Evolutionary conservation across 805 yeast genomes (phyloP).

Genomic region (Cyberlindnera japonica): DNA sequence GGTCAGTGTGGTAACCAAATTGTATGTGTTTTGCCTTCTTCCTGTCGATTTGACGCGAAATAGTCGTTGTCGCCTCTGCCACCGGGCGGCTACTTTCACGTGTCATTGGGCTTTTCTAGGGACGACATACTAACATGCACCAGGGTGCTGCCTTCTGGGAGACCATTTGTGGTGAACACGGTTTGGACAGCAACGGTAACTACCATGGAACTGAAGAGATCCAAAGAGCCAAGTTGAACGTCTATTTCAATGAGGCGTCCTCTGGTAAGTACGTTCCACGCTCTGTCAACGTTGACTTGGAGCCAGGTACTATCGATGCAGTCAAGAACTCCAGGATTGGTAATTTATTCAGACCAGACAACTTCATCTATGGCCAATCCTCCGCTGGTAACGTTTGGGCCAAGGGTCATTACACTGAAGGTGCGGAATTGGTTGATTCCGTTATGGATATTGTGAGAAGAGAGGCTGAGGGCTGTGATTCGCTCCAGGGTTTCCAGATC

Average conservation of each 20-base stretch:
- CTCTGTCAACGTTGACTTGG: slow-evolving; percentile 94
- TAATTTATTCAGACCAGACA: slow-evolving; percentile 96
- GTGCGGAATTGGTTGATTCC: slow-evolving; percentile 92
- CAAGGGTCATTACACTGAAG: slow-evolving; percentile 97
- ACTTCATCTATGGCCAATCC: slow-evolving; percentile 93
- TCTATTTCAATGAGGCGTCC: slow-evolving; percentile 94
- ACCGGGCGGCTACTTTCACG: no score
- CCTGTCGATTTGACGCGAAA: slow-evolving; percentile 2
- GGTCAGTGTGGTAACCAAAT: slow-evolving; percentile 99
- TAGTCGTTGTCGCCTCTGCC: no score
- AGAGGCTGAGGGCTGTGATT: slow-evolving; percentile 95
- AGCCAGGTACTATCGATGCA: slow-evolving; percentile 96
- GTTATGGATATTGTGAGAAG: slow-evolving; percentile 93
- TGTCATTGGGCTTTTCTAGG: neutral
- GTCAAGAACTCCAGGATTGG: slow-evolving; percentile 91
- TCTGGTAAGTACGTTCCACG: slow-evolving; percentile 97
- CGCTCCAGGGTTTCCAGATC: slow-evolving; percentile 94
- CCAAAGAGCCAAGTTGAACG: slow-evolving; percentile 87
- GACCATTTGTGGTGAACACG: slow-evolving; percentile 86
- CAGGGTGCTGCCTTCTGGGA: slow-evolving; percentile 94
- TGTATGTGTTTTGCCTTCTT: slow-evolving; percentile 40
- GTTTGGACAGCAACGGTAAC: slow-evolving; percentile 70
- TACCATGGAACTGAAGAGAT: slow-evolving; percentile 58
- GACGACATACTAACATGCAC: slow-evolving; percentile 7
- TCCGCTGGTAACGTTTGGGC: slow-evolving; percentile 99